phyloP scores from a whole-genome alignment of 164 flowering plant genomes.

The Berberis thunbergii region DNA sequence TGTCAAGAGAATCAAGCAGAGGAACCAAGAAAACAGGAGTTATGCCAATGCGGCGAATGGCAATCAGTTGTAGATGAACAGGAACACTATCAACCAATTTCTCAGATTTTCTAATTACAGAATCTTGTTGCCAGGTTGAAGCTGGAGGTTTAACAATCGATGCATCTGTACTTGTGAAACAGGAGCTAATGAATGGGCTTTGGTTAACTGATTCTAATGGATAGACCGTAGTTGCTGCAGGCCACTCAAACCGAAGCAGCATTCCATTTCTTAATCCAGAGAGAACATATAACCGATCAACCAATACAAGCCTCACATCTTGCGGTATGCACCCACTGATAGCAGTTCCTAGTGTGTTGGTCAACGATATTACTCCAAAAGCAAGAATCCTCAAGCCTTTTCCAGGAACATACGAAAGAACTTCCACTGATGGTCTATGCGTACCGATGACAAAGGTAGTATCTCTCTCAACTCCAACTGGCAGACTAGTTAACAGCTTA shows the following conservation, averaged over 20 bases:
- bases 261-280: conserved; percentile 95
- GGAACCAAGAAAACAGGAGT: conserved; percentile 94
- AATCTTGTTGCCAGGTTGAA: conserved; percentile 13
- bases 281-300: conserved; percentile 70
- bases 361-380: conserved; percentile 56
- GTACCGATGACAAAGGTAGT: conserved; percentile 76
- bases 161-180: conserved; percentile 14
- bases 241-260: conserved; percentile 96
- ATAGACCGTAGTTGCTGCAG: conserved; percentile 24
- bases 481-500: conserved; percentile 16
- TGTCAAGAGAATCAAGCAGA: conserved; percentile 54
- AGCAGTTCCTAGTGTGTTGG: conserved; percentile 54
- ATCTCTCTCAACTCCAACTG: conserved; percentile 36
- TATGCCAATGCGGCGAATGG: conserved; percentile 84
- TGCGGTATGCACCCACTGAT: conserved; percentile 85
- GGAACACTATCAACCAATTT: conserved; percentile 28
- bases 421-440: conserved; percentile 89
- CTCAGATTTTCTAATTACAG: conserved; percentile 17
- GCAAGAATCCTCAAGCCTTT: conserved; percentile 60
- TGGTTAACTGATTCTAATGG: conserved; percentile 21
- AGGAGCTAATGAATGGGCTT: conserved; percentile 18
- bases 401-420: conserved; percentile 48
- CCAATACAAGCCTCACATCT: conserved; percentile 88
- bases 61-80: conserved; percentile 60
- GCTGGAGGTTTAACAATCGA: conserved; percentile 14